Evolutionary conservation across 495 filamentous ascomycete genomes (phyloP).

Genomic region (Aspergillus bertholletiae): DNA sequence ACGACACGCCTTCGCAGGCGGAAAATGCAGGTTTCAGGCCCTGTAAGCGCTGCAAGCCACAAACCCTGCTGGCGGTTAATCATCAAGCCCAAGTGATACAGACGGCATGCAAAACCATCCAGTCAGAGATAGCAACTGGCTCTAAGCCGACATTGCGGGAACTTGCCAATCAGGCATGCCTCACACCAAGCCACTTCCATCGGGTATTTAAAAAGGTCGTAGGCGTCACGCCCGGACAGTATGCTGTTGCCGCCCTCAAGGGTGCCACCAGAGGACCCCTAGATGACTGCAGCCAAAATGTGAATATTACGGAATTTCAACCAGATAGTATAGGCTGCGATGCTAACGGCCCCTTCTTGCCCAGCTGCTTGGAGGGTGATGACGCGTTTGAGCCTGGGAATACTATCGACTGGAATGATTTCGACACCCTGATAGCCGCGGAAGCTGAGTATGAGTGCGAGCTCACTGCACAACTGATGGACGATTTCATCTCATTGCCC

Average conservation of each 20-base stretch:
- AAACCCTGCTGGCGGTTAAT: conserved; percentile 35
- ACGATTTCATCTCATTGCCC: background rate
- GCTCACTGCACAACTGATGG: conserved; percentile 7
- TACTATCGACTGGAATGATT: conserved; percentile 32
- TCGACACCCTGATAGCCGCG: conserved; percentile 34
- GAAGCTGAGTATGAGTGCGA: conserved; percentile 19
- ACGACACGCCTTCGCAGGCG: conserved; percentile 51
- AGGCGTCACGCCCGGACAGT: conserved; percentile 60
- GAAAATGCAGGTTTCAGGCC: conserved; percentile 54
- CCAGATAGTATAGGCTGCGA: too few relatives aligned
- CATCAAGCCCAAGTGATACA: conserved; percentile 41
- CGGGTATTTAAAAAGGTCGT: conserved; percentile 58
- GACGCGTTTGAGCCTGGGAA: conserved; percentile 5
- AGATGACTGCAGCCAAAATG: background rate
- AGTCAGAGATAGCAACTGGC: conserved; percentile 20
- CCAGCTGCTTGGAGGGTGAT: conserved; percentile 10
- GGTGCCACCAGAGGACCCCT: background rate
- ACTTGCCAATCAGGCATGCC: conserved; percentile 49
- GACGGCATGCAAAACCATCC: conserved; percentile 40
- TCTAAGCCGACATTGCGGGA: conserved; percentile 43
- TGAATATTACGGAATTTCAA: conserved; percentile 3
- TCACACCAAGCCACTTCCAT: conserved; percentile 61
- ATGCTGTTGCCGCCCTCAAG: conserved; percentile 21
- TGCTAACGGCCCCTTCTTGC: too few relatives aligned
- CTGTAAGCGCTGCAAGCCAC: conserved; percentile 63